Base-by-base conservation (phyloP, 2,329 filamentous ascomycete species). In the Tetracladium maxilliforme region DNA sequence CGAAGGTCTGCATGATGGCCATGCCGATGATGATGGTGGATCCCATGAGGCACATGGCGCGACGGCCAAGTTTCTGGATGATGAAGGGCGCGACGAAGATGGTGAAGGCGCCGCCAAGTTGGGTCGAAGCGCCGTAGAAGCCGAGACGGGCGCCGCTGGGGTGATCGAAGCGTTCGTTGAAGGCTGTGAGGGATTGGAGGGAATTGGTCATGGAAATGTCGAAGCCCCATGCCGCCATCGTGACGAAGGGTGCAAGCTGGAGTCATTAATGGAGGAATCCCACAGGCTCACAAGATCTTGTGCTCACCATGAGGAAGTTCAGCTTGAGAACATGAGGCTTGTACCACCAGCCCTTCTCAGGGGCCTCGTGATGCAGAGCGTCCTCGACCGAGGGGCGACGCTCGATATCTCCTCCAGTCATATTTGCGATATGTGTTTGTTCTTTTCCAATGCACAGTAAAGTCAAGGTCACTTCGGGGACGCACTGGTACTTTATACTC, bases 61-160 rank as follows among this genome's bases (percentile, higher is more conserved):
- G 56, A 27, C 61, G 54, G 22, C 63, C 61, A 33, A 64, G 54
- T 6, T 61, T 48, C 39, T 65, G 47, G 6, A 52, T 48, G 26
- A 63, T 48, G 23, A 66, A 59, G 0, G 59, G 61, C 4, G 61
- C 54, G 11, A 61, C 60, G 27, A 48, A 46, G 23, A 61, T 50
- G 6, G 42, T 53, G 14, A 56, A 56, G 19, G 61, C 55, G 8
- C 47, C 52, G 57, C 61, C 61, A 19, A 61, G 39, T 2, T 56
- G 54, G 27, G 58, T 61, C 25, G 62, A 48, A 3, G 54, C 48
- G 7, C 22, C 38, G 22, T 34, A 34, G 5, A 29, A n/a, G 3
- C 52, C 53, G 14, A 49, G 51, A 10, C 47, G 52, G 10, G 43
- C 35, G 7, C 57, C 56, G 7, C 43, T 42, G 12, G 42, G 51